Evolutionary conservation across 345 rosid genomes (phyloP).

Genomic region (Rhodomyrtus tomentosa): DNA sequence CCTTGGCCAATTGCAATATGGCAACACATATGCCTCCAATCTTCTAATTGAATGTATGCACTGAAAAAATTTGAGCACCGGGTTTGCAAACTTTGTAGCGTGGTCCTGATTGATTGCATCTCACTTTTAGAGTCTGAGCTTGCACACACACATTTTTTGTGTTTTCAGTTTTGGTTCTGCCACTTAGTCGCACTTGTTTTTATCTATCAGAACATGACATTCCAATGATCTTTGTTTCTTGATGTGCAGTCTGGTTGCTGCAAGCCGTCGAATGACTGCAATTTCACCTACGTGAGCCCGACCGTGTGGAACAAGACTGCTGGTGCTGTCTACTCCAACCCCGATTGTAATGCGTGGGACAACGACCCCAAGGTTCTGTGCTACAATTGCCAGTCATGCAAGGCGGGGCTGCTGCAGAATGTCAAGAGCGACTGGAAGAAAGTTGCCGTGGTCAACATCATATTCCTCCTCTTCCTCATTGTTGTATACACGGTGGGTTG

Average conservation of each 20-base stretch:
- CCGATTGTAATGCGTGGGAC: conserved; percentile 54
- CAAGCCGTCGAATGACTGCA: conserved; percentile 72
- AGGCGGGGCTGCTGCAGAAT: conserved; percentile 76
- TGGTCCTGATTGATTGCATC: not conserved
- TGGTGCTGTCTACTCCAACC: conserved; percentile 10
- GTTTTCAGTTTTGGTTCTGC: not conserved
- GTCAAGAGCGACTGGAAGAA: conserved; percentile 65
- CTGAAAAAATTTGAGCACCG: not conserved
- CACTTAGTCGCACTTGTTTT: not conserved
- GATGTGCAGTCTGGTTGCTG: conserved; percentile 81
- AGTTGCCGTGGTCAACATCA: conserved; percentile 49
- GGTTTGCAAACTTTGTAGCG: not conserved
- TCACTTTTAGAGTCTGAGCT: not conserved
- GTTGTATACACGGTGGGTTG: conserved; percentile 64
- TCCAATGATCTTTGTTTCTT: not conserved
- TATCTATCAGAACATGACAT: not conserved
- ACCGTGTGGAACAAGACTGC: conserved; percentile 38
- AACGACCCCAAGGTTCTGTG: conserved; percentile 29
- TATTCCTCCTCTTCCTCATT: conserved; percentile 66
- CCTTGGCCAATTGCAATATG: not conserved
- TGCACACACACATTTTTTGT: not conserved
- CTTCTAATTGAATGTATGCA: not conserved
- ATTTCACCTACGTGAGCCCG: conserved; percentile 40
- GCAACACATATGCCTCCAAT: not conserved
- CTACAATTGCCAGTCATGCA: conserved; percentile 75